A percentile compares a stretch with the other conserved stretches of the same genome.
Evolutionary conservation across 78 protist genomes (phyloP).

Genomic region (Dictyostelium capitatum): DNA sequence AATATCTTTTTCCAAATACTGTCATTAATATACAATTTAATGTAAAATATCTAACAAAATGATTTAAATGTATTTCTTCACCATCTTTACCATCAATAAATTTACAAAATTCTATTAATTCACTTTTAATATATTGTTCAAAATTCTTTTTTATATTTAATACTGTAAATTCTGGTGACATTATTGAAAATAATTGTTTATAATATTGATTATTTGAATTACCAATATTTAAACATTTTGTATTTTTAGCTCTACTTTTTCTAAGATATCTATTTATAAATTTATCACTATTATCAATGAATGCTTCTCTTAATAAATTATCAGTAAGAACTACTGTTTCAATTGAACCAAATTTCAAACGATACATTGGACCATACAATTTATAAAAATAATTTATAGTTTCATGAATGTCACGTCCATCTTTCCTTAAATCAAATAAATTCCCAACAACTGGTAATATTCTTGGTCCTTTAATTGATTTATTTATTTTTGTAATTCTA

Average conservation of each 20-base stretch:
- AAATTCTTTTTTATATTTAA: background rate
- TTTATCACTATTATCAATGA: background rate
- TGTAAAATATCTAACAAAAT: background rate
- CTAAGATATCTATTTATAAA: background rate
- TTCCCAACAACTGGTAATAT: background rate
- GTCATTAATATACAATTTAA: background rate
- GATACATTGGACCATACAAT: background rate
- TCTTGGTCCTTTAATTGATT: background rate
- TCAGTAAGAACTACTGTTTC: background rate
- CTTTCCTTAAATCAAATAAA: background rate
- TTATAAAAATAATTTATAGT: background rate
- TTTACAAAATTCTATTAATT: background rate
- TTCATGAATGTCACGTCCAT: background rate
- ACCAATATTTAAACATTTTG: background rate
- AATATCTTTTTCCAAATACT: background rate
- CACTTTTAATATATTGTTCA: background rate
- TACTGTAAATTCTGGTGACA: background rate
- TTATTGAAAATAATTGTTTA: background rate
- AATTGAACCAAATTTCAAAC: background rate
- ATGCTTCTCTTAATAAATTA: too few relatives aligned
- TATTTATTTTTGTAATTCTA: background rate
- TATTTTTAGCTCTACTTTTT: background rate
- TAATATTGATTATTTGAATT: slow-evolving; percentile 34
- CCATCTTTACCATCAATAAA: background rate
- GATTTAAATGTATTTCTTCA: background rate